Conservation (phyloP, 2,329 filamentous ascomycete species). For the Fusarium armeniacum region DNA sequence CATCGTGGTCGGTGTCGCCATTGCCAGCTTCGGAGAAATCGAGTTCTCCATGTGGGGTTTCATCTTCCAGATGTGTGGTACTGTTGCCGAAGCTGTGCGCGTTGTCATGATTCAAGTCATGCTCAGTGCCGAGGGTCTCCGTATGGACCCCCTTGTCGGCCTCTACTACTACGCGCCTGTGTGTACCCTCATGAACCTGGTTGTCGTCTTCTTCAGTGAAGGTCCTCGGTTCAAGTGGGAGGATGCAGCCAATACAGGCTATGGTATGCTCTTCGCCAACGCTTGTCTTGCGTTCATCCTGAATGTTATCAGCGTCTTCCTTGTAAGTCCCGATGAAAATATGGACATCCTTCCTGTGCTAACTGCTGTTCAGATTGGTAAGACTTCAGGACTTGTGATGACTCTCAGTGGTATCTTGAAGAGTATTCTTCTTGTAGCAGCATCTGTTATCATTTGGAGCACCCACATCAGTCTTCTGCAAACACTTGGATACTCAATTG, state of each 20-base stretch:
- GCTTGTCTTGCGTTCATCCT: slow-evolving; percentile 84
- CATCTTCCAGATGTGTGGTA: slow-evolving; percentile 79
- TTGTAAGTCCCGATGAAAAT: slow-evolving; percentile 69
- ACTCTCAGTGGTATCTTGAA: slow-evolving; percentile 89
- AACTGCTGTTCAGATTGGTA: slow-evolving; percentile 76
- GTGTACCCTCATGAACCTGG: slow-evolving; percentile 83
- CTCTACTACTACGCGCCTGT: slow-evolving; percentile 92
- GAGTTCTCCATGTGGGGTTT: slow-evolving; percentile 76
- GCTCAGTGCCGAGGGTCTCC: slow-evolving; percentile 80
- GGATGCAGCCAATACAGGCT: slow-evolving; percentile 75
- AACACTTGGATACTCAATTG: slow-evolving; percentile 82
- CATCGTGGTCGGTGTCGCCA: slow-evolving; percentile 66
- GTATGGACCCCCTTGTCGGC: slow-evolving; percentile 90
- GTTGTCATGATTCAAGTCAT: slow-evolving; percentile 89
- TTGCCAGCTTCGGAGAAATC: slow-evolving; percentile 74
- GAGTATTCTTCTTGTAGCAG: slow-evolving; percentile 84
- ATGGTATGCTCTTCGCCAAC: slow-evolving; percentile 76
- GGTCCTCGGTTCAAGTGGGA: slow-evolving; percentile 73
- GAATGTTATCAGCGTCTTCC: slow-evolving; percentile 87
- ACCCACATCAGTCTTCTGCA: slow-evolving; percentile 79
- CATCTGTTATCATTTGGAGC: slow-evolving; percentile 83
- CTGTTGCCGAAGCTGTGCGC: slow-evolving; percentile 84
- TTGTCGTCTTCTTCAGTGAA: slow-evolving; percentile 79
- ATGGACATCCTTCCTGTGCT: background rate
- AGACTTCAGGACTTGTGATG: slow-evolving; percentile 87